Percentiles rank a stretch among this genome's conserved stretches.
phyloP scores from a whole-genome alignment of 164 flowering plant genomes.

The Magnolia officinalis region DNA sequence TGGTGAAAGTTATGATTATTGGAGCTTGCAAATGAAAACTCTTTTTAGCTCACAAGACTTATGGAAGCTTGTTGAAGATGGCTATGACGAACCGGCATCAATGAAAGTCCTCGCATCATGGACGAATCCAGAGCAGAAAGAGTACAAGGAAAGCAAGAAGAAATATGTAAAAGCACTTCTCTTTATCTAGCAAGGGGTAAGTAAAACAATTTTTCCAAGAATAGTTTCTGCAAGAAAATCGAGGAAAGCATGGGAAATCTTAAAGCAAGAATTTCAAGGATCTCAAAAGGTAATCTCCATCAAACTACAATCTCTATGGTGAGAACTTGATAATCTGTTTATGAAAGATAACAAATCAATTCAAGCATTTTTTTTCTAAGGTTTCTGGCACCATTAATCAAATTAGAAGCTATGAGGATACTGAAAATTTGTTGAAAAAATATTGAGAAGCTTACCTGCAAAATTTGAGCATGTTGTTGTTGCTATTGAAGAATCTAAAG shows the following conservation, averaged over 20 bases:
- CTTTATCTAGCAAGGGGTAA: conserved; percentile 13
- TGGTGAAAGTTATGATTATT: conserved; percentile 14
- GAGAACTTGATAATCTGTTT: conserved; percentile 16
- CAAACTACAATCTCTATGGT: conserved; percentile 9
- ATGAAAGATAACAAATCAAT: conserved; percentile 13
- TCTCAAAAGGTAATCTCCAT: conserved; percentile 9
- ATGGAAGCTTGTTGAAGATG: conserved; percentile 7
- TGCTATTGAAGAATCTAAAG: conserved; percentile 15
- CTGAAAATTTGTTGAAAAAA: conserved; percentile 10
- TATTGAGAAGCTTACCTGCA: conserved; percentile 14
- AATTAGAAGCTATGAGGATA: conserved; percentile 11
- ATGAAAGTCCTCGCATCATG: no score
- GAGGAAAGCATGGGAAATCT: conserved; percentile 11
- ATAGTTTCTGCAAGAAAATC: background rate
- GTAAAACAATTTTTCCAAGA: conserved; percentile 8
- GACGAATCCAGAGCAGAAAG: background rate
- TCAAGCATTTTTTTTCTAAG: conserved; percentile 11
- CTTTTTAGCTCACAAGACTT: conserved; percentile 10
- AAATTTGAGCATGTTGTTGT: conserved; percentile 14
- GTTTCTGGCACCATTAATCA: conserved; percentile 8
- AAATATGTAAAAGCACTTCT: conserved; percentile 5
- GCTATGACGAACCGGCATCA: background rate
- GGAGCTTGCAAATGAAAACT: conserved; percentile 10
- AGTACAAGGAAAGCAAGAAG: conserved; percentile 9
- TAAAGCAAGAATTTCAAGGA: conserved; percentile 6